These are phyloP conservation scores for Dacryopinax primogenitus DNA, from an alignment of 768 basidiomycete species.

Conservation along the genomic window DNA sequence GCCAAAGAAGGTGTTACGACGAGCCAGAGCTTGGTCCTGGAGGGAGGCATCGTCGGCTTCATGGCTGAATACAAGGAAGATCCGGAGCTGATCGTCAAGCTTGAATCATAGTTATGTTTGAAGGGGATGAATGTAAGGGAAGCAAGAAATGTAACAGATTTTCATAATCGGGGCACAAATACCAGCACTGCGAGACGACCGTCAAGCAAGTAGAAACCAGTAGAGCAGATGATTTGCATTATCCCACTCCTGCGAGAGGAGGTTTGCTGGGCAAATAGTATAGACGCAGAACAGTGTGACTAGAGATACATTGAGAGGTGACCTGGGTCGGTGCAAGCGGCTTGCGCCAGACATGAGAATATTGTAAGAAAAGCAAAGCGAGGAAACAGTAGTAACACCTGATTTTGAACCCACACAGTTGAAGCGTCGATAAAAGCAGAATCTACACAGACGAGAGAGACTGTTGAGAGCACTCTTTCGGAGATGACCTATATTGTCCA, in stretches of 20 bases:
- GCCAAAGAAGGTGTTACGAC: not conserved
- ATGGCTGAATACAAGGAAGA: not conserved
- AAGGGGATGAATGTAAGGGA: not conserved
- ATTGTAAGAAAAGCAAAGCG: not conserved
- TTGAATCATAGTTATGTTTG: not conserved
- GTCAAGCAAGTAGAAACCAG: too few relatives aligned
- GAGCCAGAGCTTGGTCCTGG: not conserved
- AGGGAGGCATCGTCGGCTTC: constrained; percentile 3
- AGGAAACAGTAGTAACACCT: not conserved
- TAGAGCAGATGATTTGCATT: too few relatives aligned
- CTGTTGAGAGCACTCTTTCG: too few relatives aligned
- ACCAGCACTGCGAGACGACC: too few relatives aligned
- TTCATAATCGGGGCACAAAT: too few relatives aligned
- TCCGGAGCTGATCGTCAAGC: not conserved
- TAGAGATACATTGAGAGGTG: not conserved
- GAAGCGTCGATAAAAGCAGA: too few relatives aligned
- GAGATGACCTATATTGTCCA: too few relatives aligned
- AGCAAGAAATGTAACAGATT: not conserved
- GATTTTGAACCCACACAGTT: too few relatives aligned
- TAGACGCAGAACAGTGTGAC: too few relatives aligned
- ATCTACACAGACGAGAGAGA: too few relatives aligned
- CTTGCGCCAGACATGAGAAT: not conserved
- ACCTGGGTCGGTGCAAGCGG: not conserved
- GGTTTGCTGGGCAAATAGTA: too few relatives aligned
- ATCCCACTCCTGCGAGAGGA: too few relatives aligned